Percentiles rank a stretch among this genome's conserved stretches.
Evolutionary conservation across 768 basidiomycete species (phyloP).

Genomic region (Fomitopsis pulvina): DNA sequence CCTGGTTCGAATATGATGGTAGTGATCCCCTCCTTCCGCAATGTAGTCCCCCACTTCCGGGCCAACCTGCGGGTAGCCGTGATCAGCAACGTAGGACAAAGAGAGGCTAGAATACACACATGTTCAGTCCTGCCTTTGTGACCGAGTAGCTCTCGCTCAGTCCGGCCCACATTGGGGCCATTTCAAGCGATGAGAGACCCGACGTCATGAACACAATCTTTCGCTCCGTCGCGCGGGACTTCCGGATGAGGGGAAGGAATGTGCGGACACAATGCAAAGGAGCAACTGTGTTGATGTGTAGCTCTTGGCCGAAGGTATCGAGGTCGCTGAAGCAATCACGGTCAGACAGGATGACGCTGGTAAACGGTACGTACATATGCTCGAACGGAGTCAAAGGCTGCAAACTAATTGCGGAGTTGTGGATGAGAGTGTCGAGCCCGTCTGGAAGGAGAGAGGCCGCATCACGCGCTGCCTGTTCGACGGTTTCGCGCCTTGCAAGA

Average conservation of each 20-base stretch:
- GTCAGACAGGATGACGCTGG: not conserved
- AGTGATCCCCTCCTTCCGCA: not conserved
- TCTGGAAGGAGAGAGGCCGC: not conserved
- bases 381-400: not conserved
- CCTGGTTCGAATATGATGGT: constrained; percentile 2
- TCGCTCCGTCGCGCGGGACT: not conserved
- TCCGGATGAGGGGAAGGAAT: not conserved
- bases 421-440: constrained; percentile 3
- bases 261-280: not conserved
- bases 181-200: not conserved
- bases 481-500: not conserved
- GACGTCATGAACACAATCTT: not conserved
- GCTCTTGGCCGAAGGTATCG: not conserved
- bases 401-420: not conserved
- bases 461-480: not conserved
- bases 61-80: not conserved
- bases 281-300: not conserved
- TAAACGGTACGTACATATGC: not conserved
- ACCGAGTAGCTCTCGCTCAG: not conserved
- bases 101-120: not conserved
- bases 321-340: not conserved
- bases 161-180: not conserved
- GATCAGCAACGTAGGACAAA: not conserved
- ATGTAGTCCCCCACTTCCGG: not conserved
- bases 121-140: constrained; percentile 1